A percentile compares a stretch with the other conserved stretches of the same genome.
These are phyloP conservation scores for Aspergillus udagawae DNA, from an alignment of 2,329 filamentous ascomycete species.

Conservation along the genomic window DNA sequence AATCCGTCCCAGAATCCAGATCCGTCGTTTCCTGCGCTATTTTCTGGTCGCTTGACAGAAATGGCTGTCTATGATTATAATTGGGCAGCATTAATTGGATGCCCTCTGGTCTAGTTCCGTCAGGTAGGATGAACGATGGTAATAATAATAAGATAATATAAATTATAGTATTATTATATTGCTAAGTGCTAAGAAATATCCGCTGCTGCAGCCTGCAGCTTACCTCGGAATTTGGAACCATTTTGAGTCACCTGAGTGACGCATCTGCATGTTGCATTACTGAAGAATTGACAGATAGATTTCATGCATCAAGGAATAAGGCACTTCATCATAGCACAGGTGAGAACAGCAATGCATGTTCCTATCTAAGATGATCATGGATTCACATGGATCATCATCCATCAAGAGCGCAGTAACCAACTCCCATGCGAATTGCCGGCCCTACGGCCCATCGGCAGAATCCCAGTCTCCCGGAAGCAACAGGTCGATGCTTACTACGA, in stretches of 20 bases:
- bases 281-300: background rate
- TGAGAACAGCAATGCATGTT: background rate
- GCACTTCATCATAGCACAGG: background rate
- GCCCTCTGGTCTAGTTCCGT: background rate
- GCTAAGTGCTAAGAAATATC: background rate
- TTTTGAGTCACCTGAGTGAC: background rate
- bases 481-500: background rate
- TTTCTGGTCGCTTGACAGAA: background rate
- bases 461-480: background rate
- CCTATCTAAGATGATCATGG: background rate
- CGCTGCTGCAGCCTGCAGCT: background rate
- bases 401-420: no score
- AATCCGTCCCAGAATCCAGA: slow-evolving; percentile 12
- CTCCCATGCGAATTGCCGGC: background rate
- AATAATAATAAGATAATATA: no score
- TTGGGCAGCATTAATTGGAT: background rate
- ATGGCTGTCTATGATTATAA: background rate
- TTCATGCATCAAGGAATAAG: background rate
- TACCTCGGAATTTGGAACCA: background rate
- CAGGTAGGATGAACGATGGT: no score
- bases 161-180: no score
- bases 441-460: background rate
- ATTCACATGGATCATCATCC: no score
- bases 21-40: slow-evolving; percentile 1
- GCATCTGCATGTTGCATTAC: background rate